Evolutionary conservation across 176 grass and related monocot species (phyloP), one percentile per base, ranked within the genome.

Genomic region (Avena sativa): DNA sequence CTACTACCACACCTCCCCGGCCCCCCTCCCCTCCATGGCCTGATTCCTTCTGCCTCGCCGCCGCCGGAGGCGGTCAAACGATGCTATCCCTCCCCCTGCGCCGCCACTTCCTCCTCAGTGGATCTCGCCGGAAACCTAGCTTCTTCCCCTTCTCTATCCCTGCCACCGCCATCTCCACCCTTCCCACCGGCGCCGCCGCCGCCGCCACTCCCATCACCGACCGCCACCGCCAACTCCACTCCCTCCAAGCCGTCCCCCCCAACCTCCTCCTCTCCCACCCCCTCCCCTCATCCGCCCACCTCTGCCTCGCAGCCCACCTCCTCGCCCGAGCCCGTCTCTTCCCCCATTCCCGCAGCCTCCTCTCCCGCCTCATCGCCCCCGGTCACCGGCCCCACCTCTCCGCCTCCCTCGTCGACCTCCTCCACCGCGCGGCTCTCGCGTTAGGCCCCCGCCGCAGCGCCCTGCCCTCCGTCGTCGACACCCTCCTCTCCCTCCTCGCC

Each of bases 61-160:
- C 82, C 86, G 82, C 86, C 90, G 82, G 86, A 85, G 90, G 90
- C 86, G 89, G 86, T 85, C 82, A 88, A 81, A 88, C 71, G 53
- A 88, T 91, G 86, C 86, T 87, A 88, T 36, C 71, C 70, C 70
- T 85, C 74, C 74, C 74, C 74, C 74, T 77, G 74, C 74, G 74
- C 74, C 74, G 74, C 74, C 74, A 77, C 51, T 1, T 56, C 74
- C 49, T 77, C 75, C 55, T 52, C 70, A 4, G 75, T 44, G 61
- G n/a, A 82, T 16, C 86, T 85, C 76, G 69, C 71, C 62, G 85
- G 85, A 50, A 52, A 44, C 77, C 77, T 60, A 50, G 12, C 28
- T 64, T 84, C 19, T 19, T 68, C 9, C 51, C 20, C 69, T 17
- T 77, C 30, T 26, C 77, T 5, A 5, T 58, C 48, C 2, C 20